These are phyloP conservation scores for Penicillium macrosclerotiorum DNA, from an alignment of 495 filamentous ascomycete species.

Conservation along the genomic window DNA sequence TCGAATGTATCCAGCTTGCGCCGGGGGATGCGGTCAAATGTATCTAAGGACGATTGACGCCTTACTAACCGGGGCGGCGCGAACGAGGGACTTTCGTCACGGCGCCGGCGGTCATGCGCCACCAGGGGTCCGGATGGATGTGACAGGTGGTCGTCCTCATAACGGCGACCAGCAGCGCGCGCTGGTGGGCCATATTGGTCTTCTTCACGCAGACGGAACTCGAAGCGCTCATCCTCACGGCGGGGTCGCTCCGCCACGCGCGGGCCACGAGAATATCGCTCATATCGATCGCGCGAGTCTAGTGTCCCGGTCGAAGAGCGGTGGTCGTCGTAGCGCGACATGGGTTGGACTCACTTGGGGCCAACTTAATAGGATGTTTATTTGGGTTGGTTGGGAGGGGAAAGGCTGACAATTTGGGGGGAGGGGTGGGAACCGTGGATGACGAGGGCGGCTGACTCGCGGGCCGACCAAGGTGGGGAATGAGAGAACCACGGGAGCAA, in stretches of 20 bases:
- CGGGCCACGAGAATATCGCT: slow-evolving; percentile 43
- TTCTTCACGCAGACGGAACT: slow-evolving; percentile 51
- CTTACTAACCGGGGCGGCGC: slow-evolving; percentile 58
- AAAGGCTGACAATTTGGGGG: slow-evolving; percentile 2
- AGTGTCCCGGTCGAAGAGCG: slow-evolving; percentile 41
- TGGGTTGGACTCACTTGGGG: slow-evolving; percentile 21
- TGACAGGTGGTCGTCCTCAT: slow-evolving; percentile 52
- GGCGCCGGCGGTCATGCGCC: slow-evolving; percentile 38
- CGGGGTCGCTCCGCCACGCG: slow-evolving; percentile 44
- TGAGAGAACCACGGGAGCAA: slow-evolving; percentile 16
- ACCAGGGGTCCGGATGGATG: slow-evolving; percentile 39
- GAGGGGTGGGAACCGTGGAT: slow-evolving; percentile 28
- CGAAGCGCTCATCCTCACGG: slow-evolving; percentile 51
- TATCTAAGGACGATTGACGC: slow-evolving; percentile 68
- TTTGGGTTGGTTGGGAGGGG: slow-evolving; percentile 2
- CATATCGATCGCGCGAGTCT: slow-evolving; percentile 46
- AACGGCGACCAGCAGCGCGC: slow-evolving; percentile 44
- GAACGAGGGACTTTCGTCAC: slow-evolving; percentile 38
- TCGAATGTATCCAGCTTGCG: slow-evolving; percentile 55
- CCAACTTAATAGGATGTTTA: too few relatives aligned
- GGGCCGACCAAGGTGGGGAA: slow-evolving; percentile 20
- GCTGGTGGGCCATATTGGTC: slow-evolving; percentile 56
- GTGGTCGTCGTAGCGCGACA: slow-evolving; percentile 49
- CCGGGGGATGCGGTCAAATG: slow-evolving; percentile 65
- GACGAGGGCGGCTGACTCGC: slow-evolving; percentile 32